Evolutionary conservation across 164 flowering plant genomes (phyloP).

Genomic region (Magnolia officinalis): DNA sequence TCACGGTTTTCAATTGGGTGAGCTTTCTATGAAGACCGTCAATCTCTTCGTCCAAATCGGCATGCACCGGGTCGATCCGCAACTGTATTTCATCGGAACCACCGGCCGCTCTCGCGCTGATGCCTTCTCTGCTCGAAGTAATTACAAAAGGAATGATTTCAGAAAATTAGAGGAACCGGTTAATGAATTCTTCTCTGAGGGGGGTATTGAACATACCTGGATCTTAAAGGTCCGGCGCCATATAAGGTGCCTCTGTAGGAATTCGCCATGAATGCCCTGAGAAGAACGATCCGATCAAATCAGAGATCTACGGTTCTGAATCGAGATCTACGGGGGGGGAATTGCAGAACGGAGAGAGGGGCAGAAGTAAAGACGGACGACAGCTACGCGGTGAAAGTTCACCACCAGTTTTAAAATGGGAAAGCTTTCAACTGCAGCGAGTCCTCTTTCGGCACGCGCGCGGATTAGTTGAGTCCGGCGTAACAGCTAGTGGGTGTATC

Average conservation of each 20-base stretch:
- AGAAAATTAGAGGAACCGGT: background rate
- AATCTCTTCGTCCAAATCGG: constrained; percentile 62
- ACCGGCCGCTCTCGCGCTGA: constrained; percentile 39
- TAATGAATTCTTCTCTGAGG: background rate
- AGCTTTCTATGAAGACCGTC: constrained; percentile 54
- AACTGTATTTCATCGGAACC: constrained; percentile 60
- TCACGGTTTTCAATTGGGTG: constrained; percentile 41
- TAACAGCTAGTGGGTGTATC: too few species aligned
- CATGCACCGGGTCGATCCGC: constrained; percentile 68
- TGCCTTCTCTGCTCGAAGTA: constrained; percentile 46
- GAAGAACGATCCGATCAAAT: background rate
- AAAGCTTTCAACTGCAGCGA: too few species aligned
- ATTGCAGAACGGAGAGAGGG: background rate
- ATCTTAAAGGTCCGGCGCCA: constrained; percentile 31
- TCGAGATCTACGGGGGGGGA: background rate
- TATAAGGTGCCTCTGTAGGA: constrained; percentile 10
- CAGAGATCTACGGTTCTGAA: background rate
- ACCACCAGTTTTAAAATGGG: too few species aligned
- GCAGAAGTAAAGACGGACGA: too few species aligned
- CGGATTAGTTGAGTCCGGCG: too few species aligned
- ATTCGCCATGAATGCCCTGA: constrained; percentile 25
- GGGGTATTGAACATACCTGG: constrained; percentile 23
- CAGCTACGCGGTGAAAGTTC: too few species aligned
- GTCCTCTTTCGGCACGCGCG: too few species aligned
- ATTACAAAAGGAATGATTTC: background rate